A percentile compares a stretch with the other conserved stretches of the same genome.
Conservation (phyloP, 306 rosid genomes). For the Hippophae rhamnoides region DNA sequence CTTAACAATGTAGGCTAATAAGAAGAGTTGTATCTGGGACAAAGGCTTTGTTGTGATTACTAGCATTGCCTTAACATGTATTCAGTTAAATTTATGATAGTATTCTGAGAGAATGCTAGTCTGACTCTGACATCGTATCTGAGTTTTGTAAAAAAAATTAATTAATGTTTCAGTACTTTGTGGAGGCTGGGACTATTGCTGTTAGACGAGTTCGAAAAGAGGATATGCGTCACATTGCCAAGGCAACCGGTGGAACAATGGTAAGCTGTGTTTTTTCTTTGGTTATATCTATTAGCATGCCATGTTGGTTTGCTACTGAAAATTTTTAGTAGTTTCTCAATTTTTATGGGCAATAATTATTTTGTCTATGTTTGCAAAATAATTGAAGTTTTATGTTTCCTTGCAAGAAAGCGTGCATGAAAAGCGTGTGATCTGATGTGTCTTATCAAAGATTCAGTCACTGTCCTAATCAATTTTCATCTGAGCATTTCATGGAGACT, state of each 20-base stretch:
- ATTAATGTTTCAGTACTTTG: slow-evolving; percentile 65
- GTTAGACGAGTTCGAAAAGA: slow-evolving; percentile 90
- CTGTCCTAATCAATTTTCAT: too few species aligned
- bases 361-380: too few species aligned
- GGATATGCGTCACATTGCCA: slow-evolving; percentile 98
- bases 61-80: too few species aligned
- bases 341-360: not conserved
- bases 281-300: not conserved
- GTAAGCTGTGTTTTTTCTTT: slow-evolving; percentile 28
- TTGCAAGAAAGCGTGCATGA: too few species aligned
- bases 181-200: slow-evolving; percentile 95
- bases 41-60: too few species aligned
- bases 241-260: slow-evolving; percentile 96
- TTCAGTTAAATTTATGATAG: too few species aligned
- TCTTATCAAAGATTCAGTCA: too few species aligned
- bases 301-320: not conserved
- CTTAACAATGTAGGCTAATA: too few species aligned
- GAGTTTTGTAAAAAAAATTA: not conserved
- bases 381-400: too few species aligned
- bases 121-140: not conserved
- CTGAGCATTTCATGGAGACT: not conserved
- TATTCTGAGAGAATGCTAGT: too few species aligned
- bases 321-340: not conserved
- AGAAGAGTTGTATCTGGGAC: too few species aligned
- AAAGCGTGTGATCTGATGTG: too few species aligned